phyloP scores from a whole-genome alignment of 768 basidiomycete species.

The Chalciporus sphaerocephalus region DNA sequence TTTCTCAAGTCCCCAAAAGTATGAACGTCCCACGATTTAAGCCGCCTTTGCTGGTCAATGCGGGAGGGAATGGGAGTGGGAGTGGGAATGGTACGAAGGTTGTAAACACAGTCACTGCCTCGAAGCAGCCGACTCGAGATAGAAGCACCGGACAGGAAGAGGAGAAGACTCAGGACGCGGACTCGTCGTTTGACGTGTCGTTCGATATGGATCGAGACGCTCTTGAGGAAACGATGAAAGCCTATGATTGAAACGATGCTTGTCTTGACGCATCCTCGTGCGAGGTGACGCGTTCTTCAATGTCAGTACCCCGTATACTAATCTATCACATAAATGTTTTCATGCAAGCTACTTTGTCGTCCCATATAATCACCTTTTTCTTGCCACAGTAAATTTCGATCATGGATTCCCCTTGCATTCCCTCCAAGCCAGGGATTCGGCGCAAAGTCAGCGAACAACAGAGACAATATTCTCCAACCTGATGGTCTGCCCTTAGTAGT shows the following conservation, averaged over 20 bases:
- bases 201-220: constrained; percentile 28
- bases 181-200: constrained; percentile 32
- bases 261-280: neutral
- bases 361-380: neutral
- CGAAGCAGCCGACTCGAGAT: neutral
- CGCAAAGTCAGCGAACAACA: too few species aligned
- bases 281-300: too few species aligned
- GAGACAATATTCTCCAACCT: too few species aligned
- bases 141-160: neutral
- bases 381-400: neutral
- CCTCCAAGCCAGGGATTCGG: too few species aligned
- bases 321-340: neutral
- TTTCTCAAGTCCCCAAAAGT: constrained; percentile 19
- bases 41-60: constrained; percentile 21
- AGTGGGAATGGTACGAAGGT: constrained; percentile 3
- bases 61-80: neutral
- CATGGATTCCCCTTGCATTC: too few species aligned
- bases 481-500: too few species aligned
- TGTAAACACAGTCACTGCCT: neutral
- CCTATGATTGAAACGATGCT: constrained; percentile 23
- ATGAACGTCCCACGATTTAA: constrained; percentile 24
- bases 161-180: constrained; percentile 13
- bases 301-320: neutral
- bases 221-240: constrained; percentile 31
- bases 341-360: neutral